Evolutionary conservation across 2,329 filamentous ascomycete genomes (phyloP), one percentile per base, ranked within the genome.

Genomic region (Aspergillus floridensis): DNA sequence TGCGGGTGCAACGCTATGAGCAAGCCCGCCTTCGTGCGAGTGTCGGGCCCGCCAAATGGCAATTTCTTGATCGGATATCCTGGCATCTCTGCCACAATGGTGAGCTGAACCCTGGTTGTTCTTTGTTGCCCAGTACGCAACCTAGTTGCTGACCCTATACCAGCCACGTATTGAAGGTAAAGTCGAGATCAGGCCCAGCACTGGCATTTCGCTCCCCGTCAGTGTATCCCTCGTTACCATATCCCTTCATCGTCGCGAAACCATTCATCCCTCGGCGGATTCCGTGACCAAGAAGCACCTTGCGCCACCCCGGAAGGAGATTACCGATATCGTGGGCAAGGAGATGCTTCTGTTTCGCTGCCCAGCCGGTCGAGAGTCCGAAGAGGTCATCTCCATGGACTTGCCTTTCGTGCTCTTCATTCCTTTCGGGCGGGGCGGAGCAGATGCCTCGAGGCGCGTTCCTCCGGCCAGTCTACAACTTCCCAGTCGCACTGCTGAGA

Each of bases 381-480:
- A 98, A 73, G 91, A 86, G 69, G 89, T 99, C 60, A 88, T 97
- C 63, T 88, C 90, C 67, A 98, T 99, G 95, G 95, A 99, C 75
- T 81, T 99, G 19, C 95, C 95, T 0, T 99, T 99, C 73, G 91
- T 98, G 47, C 86, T 99, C 59, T 98, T 98, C 77, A 97, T 99
- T 73, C 95, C 95, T 2, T 98, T 93, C 72, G 93, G 93, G 44
- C 86, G 92, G 67, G 91, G 92, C 52, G 92, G 93, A 58, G 91
- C 96, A 74, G 95, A 98, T 77, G 88, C 90, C 26, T 95, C 93
- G 66, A 83, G 92, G 66, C 86, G 93, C 67, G 93, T 98, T 70
- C 95, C 95, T 2, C 93, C 95, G 2, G 93, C 95, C 35, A 96
- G 92, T 66, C 78, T 99, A 69, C 91, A 96, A 75, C 83, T 99